Conservation (phyloP, 129 eudicot species). For the Saposhnikovia divaricata region DNA sequence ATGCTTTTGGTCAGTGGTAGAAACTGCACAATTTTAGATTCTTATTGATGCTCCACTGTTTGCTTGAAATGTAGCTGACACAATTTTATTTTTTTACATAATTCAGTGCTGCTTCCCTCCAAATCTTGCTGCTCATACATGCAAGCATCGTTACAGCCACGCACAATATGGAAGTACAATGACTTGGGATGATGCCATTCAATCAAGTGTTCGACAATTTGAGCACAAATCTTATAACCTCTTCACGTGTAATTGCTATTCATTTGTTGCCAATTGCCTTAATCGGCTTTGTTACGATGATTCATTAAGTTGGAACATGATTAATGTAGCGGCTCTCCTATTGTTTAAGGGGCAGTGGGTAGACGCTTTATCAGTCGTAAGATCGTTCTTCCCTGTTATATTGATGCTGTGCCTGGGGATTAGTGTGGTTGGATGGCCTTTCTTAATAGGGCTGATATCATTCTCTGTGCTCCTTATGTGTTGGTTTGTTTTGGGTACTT, state of each 20-base stretch:
- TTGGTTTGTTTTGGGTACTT: conserved; percentile 63
- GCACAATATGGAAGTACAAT: conserved; percentile 63
- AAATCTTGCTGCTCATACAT: conserved; percentile 54
- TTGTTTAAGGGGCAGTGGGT: conserved; percentile 69
- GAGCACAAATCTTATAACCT: conserved; percentile 85
- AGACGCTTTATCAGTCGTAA: conserved; percentile 38
- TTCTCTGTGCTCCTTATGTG: conserved; percentile 46
- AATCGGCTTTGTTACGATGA: conserved; percentile 66
- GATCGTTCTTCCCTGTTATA: conserved; percentile 60
- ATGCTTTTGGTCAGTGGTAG: background rate
- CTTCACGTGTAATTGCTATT: conserved; percentile 84
- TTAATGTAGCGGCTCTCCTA: conserved; percentile 59
- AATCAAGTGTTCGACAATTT: conserved; percentile 43
- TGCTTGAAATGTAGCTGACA: background rate
- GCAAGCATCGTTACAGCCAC: conserved; percentile 66
- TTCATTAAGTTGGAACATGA: conserved; percentile 86
- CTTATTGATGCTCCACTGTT: background rate
- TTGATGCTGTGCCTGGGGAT: conserved; percentile 61
- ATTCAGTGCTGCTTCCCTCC: conserved; percentile 82
- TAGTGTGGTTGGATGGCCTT: conserved; percentile 75
- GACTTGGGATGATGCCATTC: conserved; percentile 82
- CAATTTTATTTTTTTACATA: background rate
- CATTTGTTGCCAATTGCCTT: conserved; percentile 64
- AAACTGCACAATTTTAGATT: background rate
- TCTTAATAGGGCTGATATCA: conserved; percentile 48